Base-by-base conservation (phyloP, 495 filamentous ascomycete species). In the Aspergillus mulundensis region DNA sequence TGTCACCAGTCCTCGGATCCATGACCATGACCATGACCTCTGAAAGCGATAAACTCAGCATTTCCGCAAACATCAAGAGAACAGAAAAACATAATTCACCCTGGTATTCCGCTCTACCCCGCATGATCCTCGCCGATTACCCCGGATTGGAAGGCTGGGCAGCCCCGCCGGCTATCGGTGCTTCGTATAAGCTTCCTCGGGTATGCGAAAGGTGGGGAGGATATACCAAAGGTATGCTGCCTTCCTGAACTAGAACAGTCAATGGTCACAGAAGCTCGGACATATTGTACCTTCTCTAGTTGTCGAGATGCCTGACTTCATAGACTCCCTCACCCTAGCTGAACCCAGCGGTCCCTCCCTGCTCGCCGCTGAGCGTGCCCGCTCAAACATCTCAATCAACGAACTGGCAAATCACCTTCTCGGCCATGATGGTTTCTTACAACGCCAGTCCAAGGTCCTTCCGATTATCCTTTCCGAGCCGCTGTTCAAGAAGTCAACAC, bases 241-340 rank as follows among this genome's bases (percentile, higher is more conserved):
- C n/a, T n/a, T n/a, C n/a, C n/a, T n/a, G n/a, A n/a, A n/a, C n/a
- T n/a, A n/a, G n/a, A n/a, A n/a, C n/a, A n/a, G n/a, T n/a, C n/a
- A n/a, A n/a, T n/a, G n/a, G n/a, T n/a, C n/a, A n/a, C n/a, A n/a
- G n/a, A n/a, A n/a, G n/a, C n/a, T n/a, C 10, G 28, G 28, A 30
- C 10, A 30, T 30, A 5, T 10, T 10, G 10, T 10, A 30, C 28
- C 28, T 30, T 4, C 15, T 15, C 25, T 7, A 48, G 14, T 32
- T n/a, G 4, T 23, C 25, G 20, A 7, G 2, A 77, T 78, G 76
- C 61, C 67, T 2, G 76, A 80, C 61, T 80, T 80, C 58, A 73
- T 73, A 2, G 75, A 76, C 53, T 61, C 65, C 19, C 70, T 80
- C 20, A 71, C 70, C 42, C 76, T 76, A 23, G 62, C 58, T 6